Conservation (phyloP, 768 basidiomycete genomes). For the Pleurotus djamor region DNA sequence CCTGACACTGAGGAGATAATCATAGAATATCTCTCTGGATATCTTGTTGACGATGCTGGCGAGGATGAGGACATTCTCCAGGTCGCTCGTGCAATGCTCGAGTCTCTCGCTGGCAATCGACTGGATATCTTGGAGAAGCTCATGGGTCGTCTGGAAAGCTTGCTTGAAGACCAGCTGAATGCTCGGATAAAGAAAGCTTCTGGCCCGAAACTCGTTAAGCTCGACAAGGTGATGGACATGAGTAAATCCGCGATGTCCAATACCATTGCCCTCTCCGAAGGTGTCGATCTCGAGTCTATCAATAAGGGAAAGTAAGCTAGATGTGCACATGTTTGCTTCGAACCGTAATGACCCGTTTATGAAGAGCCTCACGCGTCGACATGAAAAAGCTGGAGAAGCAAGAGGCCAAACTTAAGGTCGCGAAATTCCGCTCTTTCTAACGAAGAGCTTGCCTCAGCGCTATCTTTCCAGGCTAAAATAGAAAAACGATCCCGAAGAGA, state of each 20-base stretch:
- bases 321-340: not conserved
- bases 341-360: conserved; percentile 10
- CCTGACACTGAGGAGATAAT: conserved; percentile 84
- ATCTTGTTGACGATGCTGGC: conserved; percentile 84
- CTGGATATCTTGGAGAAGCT: conserved; percentile 60
- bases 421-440: conserved; percentile 1
- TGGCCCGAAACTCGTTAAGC: conserved; percentile 68
- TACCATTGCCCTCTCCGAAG: conserved; percentile 77
- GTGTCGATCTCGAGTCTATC: conserved; percentile 87
- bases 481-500: conserved; percentile 91
- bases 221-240: conserved; percentile 89
- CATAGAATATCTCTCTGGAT: conserved; percentile 85
- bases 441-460: not conserved
- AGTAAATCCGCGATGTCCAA: conserved; percentile 78
- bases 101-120: conserved; percentile 68
- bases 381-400: conserved; percentile 96
- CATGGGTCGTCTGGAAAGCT: conserved; percentile 60
- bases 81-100: conserved; percentile 69
- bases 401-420: conserved; percentile 90
- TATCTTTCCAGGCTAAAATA: conserved; percentile 75
- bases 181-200: conserved; percentile 53
- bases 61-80: conserved; percentile 88
- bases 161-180: conserved; percentile 64
- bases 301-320: conserved; percentile 85
- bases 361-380: conserved; percentile 87